A percentile compares a stretch with the other conserved stretches of the same genome.
These are phyloP conservation scores for Triticum dicoccoides DNA, from an alignment of 176 grass and related monocot genomes.

Conservation along the genomic window DNA sequence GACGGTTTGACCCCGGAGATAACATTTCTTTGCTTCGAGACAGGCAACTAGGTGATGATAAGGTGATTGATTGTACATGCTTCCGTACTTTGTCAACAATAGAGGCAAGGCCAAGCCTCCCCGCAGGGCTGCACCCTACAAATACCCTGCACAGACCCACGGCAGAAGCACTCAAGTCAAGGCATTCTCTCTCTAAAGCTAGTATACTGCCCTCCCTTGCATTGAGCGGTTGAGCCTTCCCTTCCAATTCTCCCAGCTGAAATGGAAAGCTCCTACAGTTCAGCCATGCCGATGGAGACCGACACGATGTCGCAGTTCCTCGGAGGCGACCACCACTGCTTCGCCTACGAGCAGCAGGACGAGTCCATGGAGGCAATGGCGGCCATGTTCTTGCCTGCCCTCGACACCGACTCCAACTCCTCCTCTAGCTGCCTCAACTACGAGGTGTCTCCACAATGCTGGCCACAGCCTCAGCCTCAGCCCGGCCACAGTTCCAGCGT, in stretches of 20 bases:
- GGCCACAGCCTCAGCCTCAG: conserved; percentile 46
- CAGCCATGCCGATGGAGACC: conserved; percentile 26
- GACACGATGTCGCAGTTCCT: conserved; percentile 59
- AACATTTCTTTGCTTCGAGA: conserved; percentile 14
- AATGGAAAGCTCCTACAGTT: conserved; percentile 47
- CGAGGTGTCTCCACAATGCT: conserved; percentile 40
- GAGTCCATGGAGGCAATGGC: conserved; percentile 45
- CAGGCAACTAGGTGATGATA: conserved; percentile 39
- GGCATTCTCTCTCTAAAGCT: conserved; percentile 24
- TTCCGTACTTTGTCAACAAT: conserved; percentile 40
- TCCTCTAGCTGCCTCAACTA: conserved; percentile 38
- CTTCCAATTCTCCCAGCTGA: conserved; percentile 6
- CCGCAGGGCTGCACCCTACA: conserved; percentile 35
- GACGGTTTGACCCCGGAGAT: conserved; percentile 35
- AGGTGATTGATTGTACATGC: conserved; percentile 6
- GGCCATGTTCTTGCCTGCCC: conserved; percentile 46
- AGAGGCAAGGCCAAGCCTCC: conserved; percentile 15
- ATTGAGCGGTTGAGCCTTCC: neutral
- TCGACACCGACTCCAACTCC: conserved; percentile 53
- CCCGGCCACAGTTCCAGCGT: conserved; percentile 20
- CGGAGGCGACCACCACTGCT: conserved; percentile 54
- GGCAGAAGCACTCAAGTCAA: conserved; percentile 31
- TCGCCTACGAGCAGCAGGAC: conserved; percentile 48
- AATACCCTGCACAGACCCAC: conserved; percentile 31
- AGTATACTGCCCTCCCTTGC: neutral